phyloP scores from a whole-genome alignment of 208 protist species.

The Leishmania arabica region DNA sequence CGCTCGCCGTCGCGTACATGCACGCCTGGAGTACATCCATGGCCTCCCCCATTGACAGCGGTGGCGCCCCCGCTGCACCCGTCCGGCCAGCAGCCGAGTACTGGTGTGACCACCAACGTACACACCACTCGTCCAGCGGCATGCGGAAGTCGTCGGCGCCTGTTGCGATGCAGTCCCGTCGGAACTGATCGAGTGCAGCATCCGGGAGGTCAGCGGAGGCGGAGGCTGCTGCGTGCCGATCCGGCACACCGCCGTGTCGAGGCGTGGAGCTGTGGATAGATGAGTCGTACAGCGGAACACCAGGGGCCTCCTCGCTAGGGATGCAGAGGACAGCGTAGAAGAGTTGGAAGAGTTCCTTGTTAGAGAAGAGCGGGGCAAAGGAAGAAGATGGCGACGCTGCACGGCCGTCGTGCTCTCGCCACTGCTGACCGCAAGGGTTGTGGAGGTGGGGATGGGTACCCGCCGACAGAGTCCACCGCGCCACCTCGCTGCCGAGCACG shows the following conservation, averaged over 20 bases:
- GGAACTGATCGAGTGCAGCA: neutral
- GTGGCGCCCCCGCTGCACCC: neutral
- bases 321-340: conserved; percentile 27
- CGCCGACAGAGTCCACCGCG: neutral
- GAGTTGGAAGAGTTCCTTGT: conserved; percentile 17
- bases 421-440: neutral
- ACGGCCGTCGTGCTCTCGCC: neutral
- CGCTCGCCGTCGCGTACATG: conserved; percentile 15
- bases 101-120: conserved; percentile 35
- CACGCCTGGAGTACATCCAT: conserved; percentile 30
- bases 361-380: neutral
- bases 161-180: conserved; percentile 6
- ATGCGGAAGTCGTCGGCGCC: conserved; percentile 9
- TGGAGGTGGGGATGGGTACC: neutral
- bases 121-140: conserved; percentile 56
- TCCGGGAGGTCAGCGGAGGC: neutral
- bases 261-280: neutral
- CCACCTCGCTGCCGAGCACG: conserved; percentile 24
- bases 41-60: conserved; percentile 17
- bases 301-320: conserved; percentile 29
- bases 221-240: neutral
- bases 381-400: neutral
- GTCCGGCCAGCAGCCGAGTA: neutral
- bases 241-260: neutral
- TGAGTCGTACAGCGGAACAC: conserved; percentile 5